Evolutionary conservation across 495 filamentous ascomycete genomes (phyloP).

Genomic region (Hamigera avellanea): DNA sequence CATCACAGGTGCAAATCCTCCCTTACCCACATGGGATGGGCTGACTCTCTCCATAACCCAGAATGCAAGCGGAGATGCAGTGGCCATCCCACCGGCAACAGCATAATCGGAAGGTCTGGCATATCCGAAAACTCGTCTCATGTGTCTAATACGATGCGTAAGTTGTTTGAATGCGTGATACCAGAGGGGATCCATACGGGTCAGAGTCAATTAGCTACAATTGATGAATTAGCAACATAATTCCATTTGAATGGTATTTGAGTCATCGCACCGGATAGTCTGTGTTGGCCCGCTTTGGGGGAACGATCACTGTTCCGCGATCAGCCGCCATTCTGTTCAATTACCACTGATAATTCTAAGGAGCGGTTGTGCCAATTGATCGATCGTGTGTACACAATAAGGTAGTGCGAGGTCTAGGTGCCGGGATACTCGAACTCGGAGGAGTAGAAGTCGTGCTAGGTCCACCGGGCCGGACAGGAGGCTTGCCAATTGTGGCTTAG

Average conservation of each 20-base stretch:
- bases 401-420: too few species aligned
- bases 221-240: constrained; percentile 16
- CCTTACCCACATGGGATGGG: constrained; percentile 68
- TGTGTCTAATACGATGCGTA: constrained; percentile 52
- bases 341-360: neutral
- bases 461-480: neutral
- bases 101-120: constrained; percentile 73
- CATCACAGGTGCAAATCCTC: constrained; percentile 74
- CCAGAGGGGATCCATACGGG: constrained; percentile 53
- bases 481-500: constrained; percentile 17
- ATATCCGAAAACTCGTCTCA: constrained; percentile 80
- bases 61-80: constrained; percentile 59
- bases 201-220: constrained; percentile 90
- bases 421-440: constrained; percentile 9
- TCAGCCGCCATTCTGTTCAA: constrained; percentile 45
- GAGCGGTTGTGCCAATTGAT: neutral
- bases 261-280: constrained; percentile 62
- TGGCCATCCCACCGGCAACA: constrained; percentile 50
- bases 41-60: constrained; percentile 68
- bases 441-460: constrained; percentile 14
- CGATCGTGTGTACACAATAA: too few species aligned
- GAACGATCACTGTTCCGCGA: constrained; percentile 49
- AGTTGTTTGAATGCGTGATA: constrained; percentile 4
- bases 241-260: constrained; percentile 1
- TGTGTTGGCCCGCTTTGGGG: constrained; percentile 61